These are phyloP conservation scores for Paratrypanosoma confusum DNA, from an alignment of 208 protist species.

Conservation along the genomic window DNA sequence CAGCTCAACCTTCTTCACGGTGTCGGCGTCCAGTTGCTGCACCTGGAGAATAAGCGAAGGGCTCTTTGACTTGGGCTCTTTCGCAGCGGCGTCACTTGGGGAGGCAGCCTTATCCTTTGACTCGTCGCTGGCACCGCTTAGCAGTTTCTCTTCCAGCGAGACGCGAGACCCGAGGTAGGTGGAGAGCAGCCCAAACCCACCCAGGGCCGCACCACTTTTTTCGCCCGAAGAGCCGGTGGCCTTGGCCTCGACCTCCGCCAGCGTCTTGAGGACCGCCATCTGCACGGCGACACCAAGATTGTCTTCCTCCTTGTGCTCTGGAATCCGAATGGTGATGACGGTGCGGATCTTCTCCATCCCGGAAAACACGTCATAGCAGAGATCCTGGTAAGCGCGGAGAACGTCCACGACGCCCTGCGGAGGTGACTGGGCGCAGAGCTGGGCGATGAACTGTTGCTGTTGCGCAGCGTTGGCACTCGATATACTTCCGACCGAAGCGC, in stretches of 20 bases:
- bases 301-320: constrained; percentile 77
- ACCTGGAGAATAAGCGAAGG: constrained; percentile 48
- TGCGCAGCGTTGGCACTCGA: constrained; percentile 9
- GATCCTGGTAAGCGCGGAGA: constrained; percentile 35
- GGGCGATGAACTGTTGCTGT: constrained; percentile 1
- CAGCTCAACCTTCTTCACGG: constrained; percentile 46
- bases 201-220: constrained; percentile 18
- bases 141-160: constrained; percentile 56
- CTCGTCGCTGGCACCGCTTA: constrained; percentile 23
- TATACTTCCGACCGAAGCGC: background rate
- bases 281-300: constrained; percentile 81
- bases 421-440: too few species aligned
- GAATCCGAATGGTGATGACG: constrained; percentile 61
- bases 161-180: constrained; percentile 49
- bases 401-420: constrained; percentile 18
- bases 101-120: constrained; percentile 7
- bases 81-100: background rate
- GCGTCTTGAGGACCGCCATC: constrained; percentile 40
- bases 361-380: constrained; percentile 26
- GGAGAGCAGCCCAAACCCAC: constrained; percentile 4
- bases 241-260: constrained; percentile 45
- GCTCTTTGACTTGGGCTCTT: constrained; percentile 13
- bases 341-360: constrained; percentile 45
- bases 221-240: constrained; percentile 17
- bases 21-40: constrained; percentile 54